Conservation (phyloP, 768 basidiomycete genomes). For the Aureoboletus auriporus region DNA sequence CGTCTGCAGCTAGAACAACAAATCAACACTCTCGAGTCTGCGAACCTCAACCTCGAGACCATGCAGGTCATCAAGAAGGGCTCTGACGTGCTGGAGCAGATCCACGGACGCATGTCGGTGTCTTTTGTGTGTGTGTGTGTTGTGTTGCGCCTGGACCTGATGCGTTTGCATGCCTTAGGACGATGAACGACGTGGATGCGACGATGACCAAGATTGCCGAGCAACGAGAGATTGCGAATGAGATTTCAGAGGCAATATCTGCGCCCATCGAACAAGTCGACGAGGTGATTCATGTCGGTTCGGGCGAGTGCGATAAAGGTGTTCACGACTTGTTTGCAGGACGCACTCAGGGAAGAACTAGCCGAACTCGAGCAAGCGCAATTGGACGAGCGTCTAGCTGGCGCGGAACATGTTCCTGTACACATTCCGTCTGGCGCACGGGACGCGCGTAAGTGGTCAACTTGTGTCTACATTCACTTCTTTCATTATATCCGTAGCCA, state of each 20-base stretch:
- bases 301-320: not conserved
- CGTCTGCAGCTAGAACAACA: conserved; percentile 93
- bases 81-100: conserved; percentile 80
- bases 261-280: conserved; percentile 65
- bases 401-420: conserved; percentile 85
- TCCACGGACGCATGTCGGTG: conserved; percentile 86
- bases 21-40: conserved; percentile 94
- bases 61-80: conserved; percentile 98
- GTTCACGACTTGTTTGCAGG: conserved; percentile 43
- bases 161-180: conserved; percentile 48
- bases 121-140: too few species aligned
- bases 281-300: conserved; percentile 50
- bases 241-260: conserved; percentile 87
- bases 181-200: conserved; percentile 82
- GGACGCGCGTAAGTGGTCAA: conserved; percentile 44
- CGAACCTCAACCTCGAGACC: conserved; percentile 96
- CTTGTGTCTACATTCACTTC: conserved; percentile 2
- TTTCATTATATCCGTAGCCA: conserved; percentile 12
- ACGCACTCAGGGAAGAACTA: conserved; percentile 73
- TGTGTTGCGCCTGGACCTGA: conserved; percentile 4
- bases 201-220: conserved; percentile 87
- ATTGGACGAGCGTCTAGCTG: conserved; percentile 78
- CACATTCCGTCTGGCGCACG: conserved; percentile 68
- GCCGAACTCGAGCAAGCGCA: conserved; percentile 86
- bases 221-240: conserved; percentile 88